phyloP scores from a whole-genome alignment of 345 rosid genomes.

The Aethionema arabicum region DNA sequence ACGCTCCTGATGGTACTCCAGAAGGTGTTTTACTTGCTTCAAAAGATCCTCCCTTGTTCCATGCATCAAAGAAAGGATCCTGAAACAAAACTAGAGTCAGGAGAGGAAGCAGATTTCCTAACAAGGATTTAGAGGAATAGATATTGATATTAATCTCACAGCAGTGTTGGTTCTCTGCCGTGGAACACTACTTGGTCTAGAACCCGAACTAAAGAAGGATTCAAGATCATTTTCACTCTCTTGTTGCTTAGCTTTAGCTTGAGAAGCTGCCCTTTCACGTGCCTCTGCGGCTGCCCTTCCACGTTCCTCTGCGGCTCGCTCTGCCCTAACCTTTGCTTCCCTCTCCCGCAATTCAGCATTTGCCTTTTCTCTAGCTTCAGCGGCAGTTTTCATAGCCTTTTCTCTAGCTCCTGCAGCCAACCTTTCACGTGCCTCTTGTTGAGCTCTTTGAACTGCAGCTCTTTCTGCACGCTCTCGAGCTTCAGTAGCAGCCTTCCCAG shows the following conservation, averaged over 20 bases:
- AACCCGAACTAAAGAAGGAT: conserved; percentile 68
- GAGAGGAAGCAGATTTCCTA: conserved; percentile 7
- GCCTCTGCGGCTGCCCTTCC: conserved; percentile 8
- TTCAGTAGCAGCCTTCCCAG: conserved; percentile 61
- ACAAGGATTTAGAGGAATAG: neutral
- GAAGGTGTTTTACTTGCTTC: conserved; percentile 55
- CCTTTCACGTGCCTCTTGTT: conserved; percentile 95
- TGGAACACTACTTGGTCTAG: conserved; percentile 86
- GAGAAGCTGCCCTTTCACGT: conserved; percentile 16
- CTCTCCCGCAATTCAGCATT: neutral
- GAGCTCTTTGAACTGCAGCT: conserved; percentile 44
- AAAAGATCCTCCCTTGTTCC: conserved; percentile 69
- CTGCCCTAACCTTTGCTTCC: conserved; percentile 43
- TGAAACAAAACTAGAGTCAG: conserved; percentile 38
- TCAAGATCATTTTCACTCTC: conserved; percentile 78
- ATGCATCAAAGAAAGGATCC: conserved; percentile 78
- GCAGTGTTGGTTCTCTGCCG: conserved; percentile 67
- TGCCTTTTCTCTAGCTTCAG: conserved; percentile 28
- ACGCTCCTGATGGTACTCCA: conserved; percentile 46
- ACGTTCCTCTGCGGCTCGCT: conserved; percentile 36
- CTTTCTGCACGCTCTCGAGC: conserved; percentile 91
- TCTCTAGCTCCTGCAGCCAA: conserved; percentile 47
- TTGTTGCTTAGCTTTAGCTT: conserved; percentile 63
- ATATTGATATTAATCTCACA: conserved; percentile 47
- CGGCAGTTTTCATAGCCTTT: conserved; percentile 39